Evolutionary conservation across 148 eudicot genomes (phyloP).

Genomic region (Fagopyrum tataricum): DNA sequence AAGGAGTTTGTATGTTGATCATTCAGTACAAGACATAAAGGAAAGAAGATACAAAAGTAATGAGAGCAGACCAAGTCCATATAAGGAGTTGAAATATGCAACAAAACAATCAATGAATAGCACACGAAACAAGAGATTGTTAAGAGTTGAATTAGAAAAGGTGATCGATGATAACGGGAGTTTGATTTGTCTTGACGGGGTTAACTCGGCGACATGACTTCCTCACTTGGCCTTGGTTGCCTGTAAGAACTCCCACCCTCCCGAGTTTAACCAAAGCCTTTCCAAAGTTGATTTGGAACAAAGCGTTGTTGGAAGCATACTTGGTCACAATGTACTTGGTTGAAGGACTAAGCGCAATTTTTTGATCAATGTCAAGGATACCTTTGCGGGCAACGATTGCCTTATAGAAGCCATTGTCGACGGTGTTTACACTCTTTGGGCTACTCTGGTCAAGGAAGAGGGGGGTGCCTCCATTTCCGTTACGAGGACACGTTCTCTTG

Average conservation of each 20-base stretch:
- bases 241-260: slow-evolving; percentile 11
- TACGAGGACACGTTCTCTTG: neutral
- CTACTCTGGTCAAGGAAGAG: slow-evolving; percentile 34
- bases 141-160: slow-evolving; percentile 5
- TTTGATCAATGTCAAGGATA: slow-evolving; percentile 14
- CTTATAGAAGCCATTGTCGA: slow-evolving; percentile 44
- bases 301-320: neutral
- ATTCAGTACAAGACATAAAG: too few relatives aligned
- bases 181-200: too few relatives aligned
- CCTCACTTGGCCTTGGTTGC: slow-evolving; percentile 16
- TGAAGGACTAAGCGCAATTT: slow-evolving; percentile 3
- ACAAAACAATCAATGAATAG: too few relatives aligned
- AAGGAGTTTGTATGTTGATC: too few relatives aligned
- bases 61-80: too few relatives aligned
- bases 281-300: slow-evolving; percentile 15
- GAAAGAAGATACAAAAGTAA: too few relatives aligned
- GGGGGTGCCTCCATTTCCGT: slow-evolving; percentile 9
- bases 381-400: slow-evolving; percentile 22
- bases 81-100: too few relatives aligned
- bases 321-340: slow-evolving; percentile 4
- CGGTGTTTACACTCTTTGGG: slow-evolving; percentile 21
- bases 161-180: neutral
- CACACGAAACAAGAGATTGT: too few relatives aligned
- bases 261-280: slow-evolving; percentile 19
- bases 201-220: neutral